Percentiles rank a stretch among this genome's conserved stretches.
These are phyloP conservation scores for Penicillium odoratum DNA, from an alignment of 495 filamentous ascomycete species.

Conservation along the genomic window DNA sequence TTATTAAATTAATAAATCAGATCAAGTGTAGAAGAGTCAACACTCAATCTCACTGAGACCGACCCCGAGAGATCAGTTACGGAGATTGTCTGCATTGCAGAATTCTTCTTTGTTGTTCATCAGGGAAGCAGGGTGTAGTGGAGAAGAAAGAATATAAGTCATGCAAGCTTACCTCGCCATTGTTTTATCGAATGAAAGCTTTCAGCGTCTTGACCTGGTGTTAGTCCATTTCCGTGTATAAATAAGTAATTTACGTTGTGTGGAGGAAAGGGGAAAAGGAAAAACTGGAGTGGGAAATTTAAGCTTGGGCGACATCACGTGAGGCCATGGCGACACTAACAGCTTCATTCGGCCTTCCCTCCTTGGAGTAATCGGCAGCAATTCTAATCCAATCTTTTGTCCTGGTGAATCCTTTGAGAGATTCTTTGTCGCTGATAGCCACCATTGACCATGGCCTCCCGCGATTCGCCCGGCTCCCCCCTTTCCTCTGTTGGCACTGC, in stretches of 20 bases:
- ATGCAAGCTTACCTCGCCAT: conserved; percentile 10
- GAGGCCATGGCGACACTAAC: neutral
- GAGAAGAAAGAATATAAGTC: neutral
- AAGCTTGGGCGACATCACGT: neutral
- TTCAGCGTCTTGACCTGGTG: neutral
- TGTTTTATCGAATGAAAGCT: neutral
- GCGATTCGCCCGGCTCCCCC: conserved; percentile 50
- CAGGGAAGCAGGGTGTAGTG: conserved; percentile 12
- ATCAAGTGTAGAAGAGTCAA: conserved; percentile 61
- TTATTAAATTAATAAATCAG: conserved; percentile 35
- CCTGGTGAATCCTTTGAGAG: neutral
- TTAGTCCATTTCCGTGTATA: neutral
- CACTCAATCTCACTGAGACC: conserved; percentile 43
- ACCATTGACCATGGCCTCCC: conserved; percentile 34
- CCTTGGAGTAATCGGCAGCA: neutral
- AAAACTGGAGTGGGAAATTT: neutral
- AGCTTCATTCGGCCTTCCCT: neutral
- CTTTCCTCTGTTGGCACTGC: conserved; percentile 53
- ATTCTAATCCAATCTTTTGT: neutral
- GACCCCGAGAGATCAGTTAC: conserved; percentile 18
- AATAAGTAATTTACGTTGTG: neutral
- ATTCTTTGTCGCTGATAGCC: conserved; percentile 3
- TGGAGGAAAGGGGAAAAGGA: neutral
- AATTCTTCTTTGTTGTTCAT: conserved; percentile 55
- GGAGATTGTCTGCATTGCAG: conserved; percentile 60